Base-by-base conservation (phyloP, 2,329 filamentous ascomycete genomes). In the Botryosphaeria dothidea region DNA sequence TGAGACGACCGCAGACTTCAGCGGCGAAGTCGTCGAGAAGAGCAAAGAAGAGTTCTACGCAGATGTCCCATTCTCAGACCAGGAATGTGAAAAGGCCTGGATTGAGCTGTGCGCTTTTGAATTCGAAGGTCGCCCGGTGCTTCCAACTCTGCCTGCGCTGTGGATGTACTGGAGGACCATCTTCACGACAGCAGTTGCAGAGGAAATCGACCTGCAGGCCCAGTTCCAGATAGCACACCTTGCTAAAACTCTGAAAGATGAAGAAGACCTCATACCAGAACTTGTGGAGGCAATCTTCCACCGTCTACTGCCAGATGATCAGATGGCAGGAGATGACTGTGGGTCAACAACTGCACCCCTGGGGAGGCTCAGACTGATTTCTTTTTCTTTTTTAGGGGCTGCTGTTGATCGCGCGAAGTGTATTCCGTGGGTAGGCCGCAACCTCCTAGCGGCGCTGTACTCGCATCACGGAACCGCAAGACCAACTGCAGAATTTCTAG, bases 51-150 rank as follows among this genome's bases (percentile, higher is more conserved):
- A 71, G 43, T 65, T 86, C 2, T 83, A 85, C 67, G 73, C 72
- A 9, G 76, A 86, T 70, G 77, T 86, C 3, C 85, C 85, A 2
- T 72, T 86, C 21, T 86, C 84, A 19, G 69, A 79, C 17, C 78
- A 71, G 5, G 81, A 87, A 69, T 87, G 84, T 67, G 77, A 83
- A 65, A 66, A 67, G 8, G 83, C 74, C 2, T 88, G 84, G 84
- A 71, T 69, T 41, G 78, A 83, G 45, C 68, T 86, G 13, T 81
- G 83, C 69, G 85, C 82, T 31, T 88, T 87, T 73, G 81, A 86
- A 65, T 71, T 77, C 66, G 70, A 71, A 2, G 74, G 66, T 45
- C 58, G 69, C 64, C 80, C 78, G 41, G 82, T 80, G 71, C 75
- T 79, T 15, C 85, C 85, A 2, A 83, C 83, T 56, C 78, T 80